Base-by-base conservation (phyloP, 192 early-diverging fungal genomes). In the Phycomyces blakesleeanus region DNA sequence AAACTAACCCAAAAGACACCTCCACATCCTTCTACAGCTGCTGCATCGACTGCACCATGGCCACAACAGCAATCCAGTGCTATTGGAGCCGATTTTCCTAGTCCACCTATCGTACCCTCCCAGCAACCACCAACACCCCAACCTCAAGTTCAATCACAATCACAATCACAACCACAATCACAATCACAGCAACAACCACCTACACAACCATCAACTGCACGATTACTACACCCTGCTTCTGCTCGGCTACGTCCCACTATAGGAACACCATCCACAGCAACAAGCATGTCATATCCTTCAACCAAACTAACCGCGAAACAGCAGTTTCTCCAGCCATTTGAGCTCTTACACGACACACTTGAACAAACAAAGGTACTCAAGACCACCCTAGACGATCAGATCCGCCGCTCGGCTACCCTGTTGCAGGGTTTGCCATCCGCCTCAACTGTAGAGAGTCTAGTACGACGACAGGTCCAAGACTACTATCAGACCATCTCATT, bases 351-450 rank as follows among this genome's bases (percentile, higher is more conserved):
- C 62, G 83, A 85, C 50, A 79, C 79, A 25, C 73, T 81, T 39
- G 89, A 90, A 52, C 79, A 82, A n/a, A 77, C 82, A 16, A 68
- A 78, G 14, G 68, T 75, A 2, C 74, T 93, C n/a, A 83, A 85
- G 52, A 63, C 72, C 63, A 88, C 85, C 38, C 74, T 93, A 59
- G 85, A 89, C 69, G 89, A 90, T 42, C 91, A 93, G 70, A 82
- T 93, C 61, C 79, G 89, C 8, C 84, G 84, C 42, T 85, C 88
- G 22, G 68, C 85, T 0, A 77, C 86, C 14, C 64, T 93, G 24
- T 73, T 93, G 14, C 88, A 91, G 53, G 89, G 88, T 5, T 76
- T 93, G 27, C 88, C 88, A 66, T 73, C 85, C 1, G 77, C 77
- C 22, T 81, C 81, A 4, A 80, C 81, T 15, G 85, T 92, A 49